Evolutionary conservation across 257 asterid genomes (phyloP).

Genomic region (Solanum sejunctum): DNA sequence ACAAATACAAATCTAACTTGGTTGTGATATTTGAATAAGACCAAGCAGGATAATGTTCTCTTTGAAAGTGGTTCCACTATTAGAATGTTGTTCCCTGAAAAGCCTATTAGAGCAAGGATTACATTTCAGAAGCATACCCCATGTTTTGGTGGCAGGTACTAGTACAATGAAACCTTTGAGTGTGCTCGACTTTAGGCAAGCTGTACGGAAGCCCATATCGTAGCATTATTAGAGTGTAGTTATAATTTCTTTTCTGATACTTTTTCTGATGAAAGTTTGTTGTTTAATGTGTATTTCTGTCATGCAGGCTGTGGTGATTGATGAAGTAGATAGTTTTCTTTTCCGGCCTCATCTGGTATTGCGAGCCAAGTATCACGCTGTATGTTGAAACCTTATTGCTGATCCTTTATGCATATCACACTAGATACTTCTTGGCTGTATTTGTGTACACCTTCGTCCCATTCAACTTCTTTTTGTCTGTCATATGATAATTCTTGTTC

Average conservation of each 20-base stretch:
- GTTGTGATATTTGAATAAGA: background rate
- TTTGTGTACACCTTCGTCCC: background rate
- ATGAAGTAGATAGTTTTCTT: conserved; percentile 88
- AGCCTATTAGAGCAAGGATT: background rate
- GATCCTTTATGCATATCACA: conserved; percentile 4
- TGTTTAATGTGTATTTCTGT: background rate
- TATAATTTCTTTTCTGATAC: background rate
- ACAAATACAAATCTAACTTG: background rate
- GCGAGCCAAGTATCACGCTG: conserved; percentile 87
- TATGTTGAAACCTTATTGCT: conserved; percentile 18
- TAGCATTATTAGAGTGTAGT: background rate
- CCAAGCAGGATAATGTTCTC: background rate
- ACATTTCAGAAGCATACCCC: background rate
- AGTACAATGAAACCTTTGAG: background rate
- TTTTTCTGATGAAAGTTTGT: background rate
- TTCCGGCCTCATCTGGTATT: conserved; percentile 88
- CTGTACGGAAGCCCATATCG: background rate
- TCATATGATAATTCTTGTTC: background rate
- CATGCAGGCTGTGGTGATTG: conserved; percentile 77
- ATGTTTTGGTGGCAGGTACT: no score
- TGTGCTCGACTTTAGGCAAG: background rate
- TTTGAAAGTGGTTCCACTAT: background rate
- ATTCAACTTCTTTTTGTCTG: background rate
- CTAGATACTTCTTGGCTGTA: background rate
- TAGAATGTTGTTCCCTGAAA: background rate